phyloP scores from a whole-genome alignment of 495 filamentous ascomycete genomes.

The Penicillium odoratum region DNA sequence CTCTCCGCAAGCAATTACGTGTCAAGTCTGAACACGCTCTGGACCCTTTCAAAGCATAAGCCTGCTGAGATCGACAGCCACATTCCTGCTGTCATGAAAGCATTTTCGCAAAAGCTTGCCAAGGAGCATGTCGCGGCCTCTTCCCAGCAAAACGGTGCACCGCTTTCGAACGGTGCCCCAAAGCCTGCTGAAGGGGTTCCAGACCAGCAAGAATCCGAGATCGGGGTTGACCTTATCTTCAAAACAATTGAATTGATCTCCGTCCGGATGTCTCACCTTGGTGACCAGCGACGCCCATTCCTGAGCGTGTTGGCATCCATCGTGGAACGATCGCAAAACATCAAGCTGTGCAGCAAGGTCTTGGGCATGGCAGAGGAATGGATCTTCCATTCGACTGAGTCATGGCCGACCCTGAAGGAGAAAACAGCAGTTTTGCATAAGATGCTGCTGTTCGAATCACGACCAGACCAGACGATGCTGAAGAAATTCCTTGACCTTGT shows the following conservation, averaged over 20 bases:
- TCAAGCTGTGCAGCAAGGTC: slow-evolving; percentile 83
- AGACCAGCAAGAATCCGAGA: slow-evolving; percentile 74
- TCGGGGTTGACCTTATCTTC: slow-evolving; percentile 83
- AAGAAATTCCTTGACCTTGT: slow-evolving; percentile 93
- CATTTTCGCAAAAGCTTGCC: slow-evolving; percentile 86
- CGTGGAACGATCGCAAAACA: slow-evolving; percentile 89
- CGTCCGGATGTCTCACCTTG: slow-evolving; percentile 88
- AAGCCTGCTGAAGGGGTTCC: slow-evolving; percentile 58
- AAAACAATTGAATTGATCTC: slow-evolving; percentile 93
- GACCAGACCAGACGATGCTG: slow-evolving; percentile 76
- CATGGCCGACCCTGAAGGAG: slow-evolving; percentile 95
- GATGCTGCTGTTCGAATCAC: slow-evolving; percentile 92
- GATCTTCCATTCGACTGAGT: slow-evolving; percentile 91
- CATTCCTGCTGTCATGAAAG: slow-evolving; percentile 86
- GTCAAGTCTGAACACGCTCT: slow-evolving; percentile 85
- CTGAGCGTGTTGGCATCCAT: slow-evolving; percentile 90
- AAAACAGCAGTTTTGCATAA: slow-evolving; percentile 96
- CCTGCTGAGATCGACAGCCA: slow-evolving; percentile 86
- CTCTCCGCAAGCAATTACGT: slow-evolving; percentile 77
- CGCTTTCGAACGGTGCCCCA: slow-evolving; percentile 29
- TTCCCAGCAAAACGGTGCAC: slow-evolving; percentile 44
- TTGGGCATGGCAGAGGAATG: slow-evolving; percentile 91
- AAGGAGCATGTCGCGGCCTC: slow-evolving; percentile 88
- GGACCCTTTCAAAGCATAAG: slow-evolving; percentile 81
- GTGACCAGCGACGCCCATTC: slow-evolving; percentile 88